These are phyloP conservation scores for Antarctomyces pellizariae DNA, from an alignment of 495 filamentous ascomycete species.

Conservation along the genomic window DNA sequence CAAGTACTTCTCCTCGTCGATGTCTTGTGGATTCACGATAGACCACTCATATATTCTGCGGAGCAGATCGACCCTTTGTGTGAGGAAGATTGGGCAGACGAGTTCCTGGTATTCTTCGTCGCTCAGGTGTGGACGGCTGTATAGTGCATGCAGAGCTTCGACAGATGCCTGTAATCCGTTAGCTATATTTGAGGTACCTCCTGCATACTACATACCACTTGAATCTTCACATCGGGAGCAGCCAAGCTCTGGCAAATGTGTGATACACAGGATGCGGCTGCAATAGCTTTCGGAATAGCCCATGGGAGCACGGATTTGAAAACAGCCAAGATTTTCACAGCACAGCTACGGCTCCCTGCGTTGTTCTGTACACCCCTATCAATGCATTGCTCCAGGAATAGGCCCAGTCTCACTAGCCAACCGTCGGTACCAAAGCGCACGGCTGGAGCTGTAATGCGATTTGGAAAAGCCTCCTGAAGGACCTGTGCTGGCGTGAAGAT, in stretches of 20 bases:
- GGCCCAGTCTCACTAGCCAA: constrained; percentile 60
- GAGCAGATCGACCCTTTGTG: constrained; percentile 45
- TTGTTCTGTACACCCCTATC: constrained; percentile 35
- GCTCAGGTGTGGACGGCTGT: constrained; percentile 45
- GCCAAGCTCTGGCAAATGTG: constrained; percentile 55
- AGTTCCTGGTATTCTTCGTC: constrained; percentile 60
- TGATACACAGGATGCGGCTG: constrained; percentile 40
- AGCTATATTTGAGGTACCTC: background rate
- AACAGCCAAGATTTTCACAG: constrained; percentile 48
- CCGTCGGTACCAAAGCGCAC: constrained; percentile 59
- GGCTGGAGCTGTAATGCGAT: constrained; percentile 32
- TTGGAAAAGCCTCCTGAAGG: constrained; percentile 48
- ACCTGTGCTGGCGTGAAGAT: constrained; percentile 66
- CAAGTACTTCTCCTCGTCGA: constrained; percentile 78
- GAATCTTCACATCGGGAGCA: constrained; percentile 43
- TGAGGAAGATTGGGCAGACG: constrained; percentile 53
- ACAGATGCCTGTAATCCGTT: constrained; percentile 39
- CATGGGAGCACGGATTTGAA: constrained; percentile 58
- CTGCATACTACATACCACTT: constrained; percentile 32
- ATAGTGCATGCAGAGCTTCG: constrained; percentile 65
- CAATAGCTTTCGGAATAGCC: constrained; percentile 63
- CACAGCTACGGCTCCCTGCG: constrained; percentile 37
- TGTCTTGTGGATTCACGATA: constrained; percentile 47
- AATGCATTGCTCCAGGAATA: constrained; percentile 50
- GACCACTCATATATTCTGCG: constrained; percentile 65